Percentiles rank a stretch among this genome's conserved stretches.
Conservation (phyloP, 257 asterid species). For the Leonotis leonurus region DNA sequence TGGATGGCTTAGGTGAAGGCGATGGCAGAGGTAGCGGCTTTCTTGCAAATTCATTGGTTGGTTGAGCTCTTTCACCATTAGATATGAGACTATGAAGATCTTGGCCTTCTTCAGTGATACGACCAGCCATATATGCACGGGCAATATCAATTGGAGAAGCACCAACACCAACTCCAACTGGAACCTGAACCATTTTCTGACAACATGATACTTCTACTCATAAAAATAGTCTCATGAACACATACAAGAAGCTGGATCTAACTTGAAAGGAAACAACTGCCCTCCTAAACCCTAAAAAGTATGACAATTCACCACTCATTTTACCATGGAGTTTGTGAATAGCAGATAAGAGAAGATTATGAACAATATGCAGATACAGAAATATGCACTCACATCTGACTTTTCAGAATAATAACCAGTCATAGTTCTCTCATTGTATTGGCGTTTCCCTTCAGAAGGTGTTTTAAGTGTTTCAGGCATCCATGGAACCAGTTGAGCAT, state of each 20-base stretch:
- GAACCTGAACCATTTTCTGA: conserved; percentile 40
- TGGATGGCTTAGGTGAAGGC: conserved; percentile 53
- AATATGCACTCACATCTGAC: conserved; percentile 36
- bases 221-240: neutral
- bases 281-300: neutral
- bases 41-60: conserved; percentile 32
- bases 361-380: neutral
- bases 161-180: conserved; percentile 47
- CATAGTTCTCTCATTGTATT: conserved; percentile 24
- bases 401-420: conserved; percentile 32
- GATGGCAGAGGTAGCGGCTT: conserved; percentile 45
- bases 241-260: neutral
- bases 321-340: neutral
- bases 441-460: conserved; percentile 30
- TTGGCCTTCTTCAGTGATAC: conserved; percentile 43
- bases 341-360: neutral
- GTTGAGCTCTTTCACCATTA: conserved; percentile 33
- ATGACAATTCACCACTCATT: neutral
- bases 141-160: conserved; percentile 90
- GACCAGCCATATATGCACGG: conserved; percentile 82
- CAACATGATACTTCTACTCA: neutral
- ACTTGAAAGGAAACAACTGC: neutral
- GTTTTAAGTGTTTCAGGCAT: conserved; percentile 31
- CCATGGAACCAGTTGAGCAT: conserved; percentile 24
- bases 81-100: conserved; percentile 26